Evolutionary conservation across 2,329 filamentous ascomycete genomes (phyloP), one percentile per base, ranked within the genome.

Genomic region (Cytospora paraplurivora): DNA sequence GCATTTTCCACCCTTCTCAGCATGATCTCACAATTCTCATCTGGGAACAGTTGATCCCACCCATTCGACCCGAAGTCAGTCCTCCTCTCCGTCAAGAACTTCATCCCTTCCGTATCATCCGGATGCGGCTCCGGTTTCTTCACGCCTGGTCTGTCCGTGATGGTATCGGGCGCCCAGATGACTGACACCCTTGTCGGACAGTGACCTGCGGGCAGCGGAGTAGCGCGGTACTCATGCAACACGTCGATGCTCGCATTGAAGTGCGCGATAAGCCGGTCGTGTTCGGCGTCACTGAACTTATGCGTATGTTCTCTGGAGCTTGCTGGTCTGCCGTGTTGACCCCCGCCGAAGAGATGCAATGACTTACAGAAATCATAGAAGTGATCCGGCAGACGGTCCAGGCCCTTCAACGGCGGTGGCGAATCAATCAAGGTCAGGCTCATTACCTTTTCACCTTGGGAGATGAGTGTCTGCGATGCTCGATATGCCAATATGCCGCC

Each of bases 401-500:
- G 27, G 17, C 57, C 57, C 7, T 44, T 59, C 0, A 50, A 32
- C 44, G 57, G 57, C 21, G 19, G 11, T 8, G 57, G 57, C 7
- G 57, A 53, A 11, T 59, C 57, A 8, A 59, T 59, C 10, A 59
- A 15, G 7, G 35, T 53, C n/a, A 59, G 21, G 17, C 35, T 59
- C 0, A 34, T 50, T 3, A 59, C n/a, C 11, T 44, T 1, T 13
- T 59, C 57, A n/a, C 57, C 57, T 27, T 59, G 57, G 0, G 35
- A 7, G 3, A 17, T 38, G 10, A 59, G 57, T 4, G 27, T 35
- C 7, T 59, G 34, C 4, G 57, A 35, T 7, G 27, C 33, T 34
- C 49, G 21, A 35, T 59, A 59, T 87, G 84, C 62, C 82, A 82
- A n/a, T 55, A 91, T 87, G 37, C 89, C 89, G 33, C 90, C 90